Evolutionary conservation across 306 rosid species (phyloP), one percentile per base, ranked within the genome.

Genomic region (Abrus pulchellus): DNA sequence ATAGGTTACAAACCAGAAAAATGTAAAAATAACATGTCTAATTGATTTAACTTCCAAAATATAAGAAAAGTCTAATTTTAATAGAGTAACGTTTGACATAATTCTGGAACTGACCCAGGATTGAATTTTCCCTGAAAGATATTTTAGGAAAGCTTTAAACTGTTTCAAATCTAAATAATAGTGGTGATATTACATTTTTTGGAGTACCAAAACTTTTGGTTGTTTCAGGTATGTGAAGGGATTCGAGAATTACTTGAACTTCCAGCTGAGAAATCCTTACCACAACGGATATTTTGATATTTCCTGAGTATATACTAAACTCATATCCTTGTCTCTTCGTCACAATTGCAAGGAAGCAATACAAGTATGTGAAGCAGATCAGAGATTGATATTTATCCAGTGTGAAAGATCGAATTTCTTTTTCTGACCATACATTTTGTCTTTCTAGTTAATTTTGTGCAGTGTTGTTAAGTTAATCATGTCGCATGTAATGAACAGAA

Each of bases 211-310:
- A 61, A 70, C 47, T 28, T 50, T 75, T 45, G 33, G 7, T 28
- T 53, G 72, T 65, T 79, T 74, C 64, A 95, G 99, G 97, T 95
- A 12, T 81, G 73, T 7, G 94, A 91, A 89, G 99, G 99, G 77
- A 93, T 95, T 76, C 83, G 91, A 55, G 98, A 93, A 55, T 69
- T 95, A 32, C 94, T 95, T 76, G 83, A 93, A 82, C 87, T 90
- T 77, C 94, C 98, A 45, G 97, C 97, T 50, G 97, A 91, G 87
- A 87, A 75, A 77, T 66, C 88, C 52, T 59, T 75, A 33, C 90
- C 88, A n/a, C 80, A 77, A 72, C 89, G 79, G 62, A 59, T 56
- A 12, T 83, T 91, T 82, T 92, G 84, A 91, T 80, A 28, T 33
- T 80, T 64, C 32, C 67, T 0, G 64, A 64, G 48, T n/a, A 74